These are phyloP conservation scores for Penicillium corylophilum DNA, from an alignment of 2,329 filamentous ascomycete species.

Conservation along the genomic window DNA sequence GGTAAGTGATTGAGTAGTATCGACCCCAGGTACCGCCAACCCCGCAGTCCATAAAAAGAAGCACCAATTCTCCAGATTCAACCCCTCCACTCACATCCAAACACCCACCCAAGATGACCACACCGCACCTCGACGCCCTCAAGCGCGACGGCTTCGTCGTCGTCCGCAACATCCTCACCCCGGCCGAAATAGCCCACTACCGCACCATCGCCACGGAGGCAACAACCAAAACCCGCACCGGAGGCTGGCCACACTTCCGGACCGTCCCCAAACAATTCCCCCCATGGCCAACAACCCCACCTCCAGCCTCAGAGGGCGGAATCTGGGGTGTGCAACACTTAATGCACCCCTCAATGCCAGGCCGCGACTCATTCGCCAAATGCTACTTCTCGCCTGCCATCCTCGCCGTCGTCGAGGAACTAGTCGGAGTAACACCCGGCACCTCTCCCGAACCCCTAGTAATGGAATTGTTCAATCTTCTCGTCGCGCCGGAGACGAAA, in stretches of 20 bases:
- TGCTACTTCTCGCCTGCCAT: slow-evolving; percentile 71
- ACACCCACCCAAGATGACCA: slow-evolving; percentile 16
- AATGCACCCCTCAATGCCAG: slow-evolving; percentile 69
- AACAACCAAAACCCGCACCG: slow-evolving; percentile 63
- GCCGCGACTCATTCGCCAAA: slow-evolving; percentile 60
- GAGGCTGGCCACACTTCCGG: slow-evolving; percentile 76
- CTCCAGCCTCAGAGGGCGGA: slow-evolving; percentile 52
- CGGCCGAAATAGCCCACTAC: slow-evolving; percentile 57
- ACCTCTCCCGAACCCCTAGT: slow-evolving; percentile 61
- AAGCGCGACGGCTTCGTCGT: slow-evolving; percentile 73
- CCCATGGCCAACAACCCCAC: slow-evolving; percentile 67
- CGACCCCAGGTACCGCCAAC: not conserved
- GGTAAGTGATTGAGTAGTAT: slow-evolving; percentile 2
- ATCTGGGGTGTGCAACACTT: slow-evolving; percentile 92
- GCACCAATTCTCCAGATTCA: not conserved
- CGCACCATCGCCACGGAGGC: slow-evolving; percentile 59
- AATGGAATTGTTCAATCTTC: slow-evolving; percentile 85
- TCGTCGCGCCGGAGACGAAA: slow-evolving; percentile 65
- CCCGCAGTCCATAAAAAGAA: slow-evolving; percentile 15
- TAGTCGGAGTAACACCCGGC: slow-evolving; percentile 52
- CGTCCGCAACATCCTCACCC: slow-evolving; percentile 63
- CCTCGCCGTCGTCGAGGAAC: slow-evolving; percentile 61
- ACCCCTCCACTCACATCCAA: not conserved
- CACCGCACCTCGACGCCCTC: slow-evolving; percentile 54
- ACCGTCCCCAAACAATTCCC: slow-evolving; percentile 89